Percentiles rank a stretch among this genome's conserved stretches.
Conservation (phyloP, 2,329 filamentous ascomycete genomes). For the Colletotrichum gigasporum region DNA sequence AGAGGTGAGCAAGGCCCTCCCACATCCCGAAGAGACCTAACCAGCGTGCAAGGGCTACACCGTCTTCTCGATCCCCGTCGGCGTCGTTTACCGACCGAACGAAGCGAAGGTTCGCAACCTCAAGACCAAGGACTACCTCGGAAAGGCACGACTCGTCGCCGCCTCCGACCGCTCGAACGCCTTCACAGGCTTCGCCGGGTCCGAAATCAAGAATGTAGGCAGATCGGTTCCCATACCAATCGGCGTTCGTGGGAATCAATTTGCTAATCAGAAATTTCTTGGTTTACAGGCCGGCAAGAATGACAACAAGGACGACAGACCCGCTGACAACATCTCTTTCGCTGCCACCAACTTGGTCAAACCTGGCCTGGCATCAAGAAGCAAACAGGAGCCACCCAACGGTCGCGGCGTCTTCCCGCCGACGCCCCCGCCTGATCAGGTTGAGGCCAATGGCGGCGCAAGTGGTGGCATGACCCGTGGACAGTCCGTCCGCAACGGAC, state of each 20-base stretch:
- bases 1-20: constrained; percentile 67
- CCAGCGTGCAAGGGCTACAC: constrained; percentile 79
- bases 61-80: constrained; percentile 97
- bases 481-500: constrained; percentile 69
- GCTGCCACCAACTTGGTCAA: constrained; percentile 94
- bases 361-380: constrained; percentile 79
- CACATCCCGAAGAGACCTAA: background rate
- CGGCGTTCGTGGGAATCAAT: constrained; percentile 14
- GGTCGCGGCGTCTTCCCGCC: constrained; percentile 86
- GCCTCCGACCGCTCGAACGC: constrained; percentile 83
- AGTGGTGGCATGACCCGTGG: constrained; percentile 58
- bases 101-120: constrained; percentile 98
- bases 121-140: constrained; percentile 97
- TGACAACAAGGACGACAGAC: constrained; percentile 79
- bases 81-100: constrained; percentile 93
- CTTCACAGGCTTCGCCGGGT: constrained; percentile 83
- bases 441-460: constrained; percentile 63
- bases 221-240: constrained; percentile 3
- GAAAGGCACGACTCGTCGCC: constrained; percentile 93
- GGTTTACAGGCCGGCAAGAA: constrained; percentile 56
- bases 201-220: constrained; percentile 78
- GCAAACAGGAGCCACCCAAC: constrained; percentile 85
- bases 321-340: constrained; percentile 85
- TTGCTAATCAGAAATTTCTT: constrained; percentile 37
- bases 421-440: constrained; percentile 95